Conservation (phyloP, 2,329 filamentous ascomycete species). For the Penicillium concentricum region DNA sequence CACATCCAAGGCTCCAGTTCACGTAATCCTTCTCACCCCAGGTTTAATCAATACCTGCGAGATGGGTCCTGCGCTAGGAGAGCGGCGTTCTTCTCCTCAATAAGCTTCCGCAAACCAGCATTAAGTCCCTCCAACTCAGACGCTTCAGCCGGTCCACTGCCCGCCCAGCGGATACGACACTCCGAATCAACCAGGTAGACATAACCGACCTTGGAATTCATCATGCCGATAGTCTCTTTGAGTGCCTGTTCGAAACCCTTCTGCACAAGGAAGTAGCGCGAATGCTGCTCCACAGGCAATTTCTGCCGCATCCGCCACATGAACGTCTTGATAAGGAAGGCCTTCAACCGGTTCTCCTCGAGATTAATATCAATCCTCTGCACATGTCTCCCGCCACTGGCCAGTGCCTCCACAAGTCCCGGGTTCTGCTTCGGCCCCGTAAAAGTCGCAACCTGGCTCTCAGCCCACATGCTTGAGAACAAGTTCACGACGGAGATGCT, state of each 20-base stretch:
- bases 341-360: constrained; percentile 73
- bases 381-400: constrained; percentile 51
- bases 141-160: constrained; percentile 56
- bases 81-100: constrained; percentile 39
- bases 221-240: constrained; percentile 61
- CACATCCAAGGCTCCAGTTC: constrained; percentile 5
- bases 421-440: constrained; percentile 65
- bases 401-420: constrained; percentile 63
- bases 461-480: constrained; percentile 82
- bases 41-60: constrained; percentile 16
- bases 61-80: constrained; percentile 22
- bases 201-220: constrained; percentile 92
- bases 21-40: constrained; percentile 1
- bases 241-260: constrained; percentile 57
- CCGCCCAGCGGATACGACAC: constrained; percentile 92
- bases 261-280: constrained; percentile 59
- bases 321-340: constrained; percentile 57
- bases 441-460: constrained; percentile 75
- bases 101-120: constrained; percentile 41
- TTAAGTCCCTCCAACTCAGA: constrained; percentile 46
- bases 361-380: constrained; percentile 87
- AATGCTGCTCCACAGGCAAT: constrained; percentile 52
- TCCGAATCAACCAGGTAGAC: constrained; percentile 85
- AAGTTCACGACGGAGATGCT: constrained; percentile 76
- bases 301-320: constrained; percentile 50